phyloP scores from a whole-genome alignment of 2,329 filamentous ascomycete genomes.

The Knufia petricola region DNA sequence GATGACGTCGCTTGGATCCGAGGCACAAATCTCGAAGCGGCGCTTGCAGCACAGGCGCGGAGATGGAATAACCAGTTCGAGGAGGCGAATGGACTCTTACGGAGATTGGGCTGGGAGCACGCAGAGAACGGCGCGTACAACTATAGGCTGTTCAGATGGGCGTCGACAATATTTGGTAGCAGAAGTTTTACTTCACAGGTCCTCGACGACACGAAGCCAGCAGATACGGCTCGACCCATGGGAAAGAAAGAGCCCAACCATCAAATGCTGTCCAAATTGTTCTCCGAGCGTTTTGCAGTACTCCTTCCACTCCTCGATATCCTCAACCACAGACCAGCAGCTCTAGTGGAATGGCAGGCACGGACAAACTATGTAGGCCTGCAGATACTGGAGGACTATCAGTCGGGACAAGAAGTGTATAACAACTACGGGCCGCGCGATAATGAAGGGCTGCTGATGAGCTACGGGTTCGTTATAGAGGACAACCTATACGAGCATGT shows the following conservation, averaged over 20 bases:
- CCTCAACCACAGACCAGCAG: constrained; percentile 58
- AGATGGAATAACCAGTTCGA: constrained; percentile 33
- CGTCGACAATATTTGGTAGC: constrained; percentile 35
- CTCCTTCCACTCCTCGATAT: constrained; percentile 63
- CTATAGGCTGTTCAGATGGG: constrained; percentile 39
- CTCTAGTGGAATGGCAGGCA: constrained; percentile 50
- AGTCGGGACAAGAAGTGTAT: constrained; percentile 45
- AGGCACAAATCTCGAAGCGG: constrained; percentile 25
- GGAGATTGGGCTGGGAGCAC: constrained; percentile 26
- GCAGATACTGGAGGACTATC: constrained; percentile 38
- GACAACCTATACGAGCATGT: constrained; percentile 37
- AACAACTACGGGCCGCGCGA: constrained; percentile 72
- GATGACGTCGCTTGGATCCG: constrained; percentile 47
- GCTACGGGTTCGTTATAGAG: constrained; percentile 37
- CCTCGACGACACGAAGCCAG: constrained; percentile 26
- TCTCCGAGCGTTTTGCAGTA: constrained; percentile 54
- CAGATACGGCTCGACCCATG: constrained; percentile 16
- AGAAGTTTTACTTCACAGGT: constrained; percentile 37
- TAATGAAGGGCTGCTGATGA: constrained; percentile 54
- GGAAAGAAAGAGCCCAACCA: constrained; percentile 21
- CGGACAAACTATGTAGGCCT: constrained; percentile 31
- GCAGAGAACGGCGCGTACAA: constrained; percentile 27
- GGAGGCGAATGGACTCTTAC: constrained; percentile 25
- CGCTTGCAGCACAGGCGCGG: constrained; percentile 25
- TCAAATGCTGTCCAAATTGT: constrained; percentile 27